Evolutionary conservation across 2,329 filamentous ascomycete genomes (phyloP).

Genomic region (Trichoderma asperellum): DNA sequence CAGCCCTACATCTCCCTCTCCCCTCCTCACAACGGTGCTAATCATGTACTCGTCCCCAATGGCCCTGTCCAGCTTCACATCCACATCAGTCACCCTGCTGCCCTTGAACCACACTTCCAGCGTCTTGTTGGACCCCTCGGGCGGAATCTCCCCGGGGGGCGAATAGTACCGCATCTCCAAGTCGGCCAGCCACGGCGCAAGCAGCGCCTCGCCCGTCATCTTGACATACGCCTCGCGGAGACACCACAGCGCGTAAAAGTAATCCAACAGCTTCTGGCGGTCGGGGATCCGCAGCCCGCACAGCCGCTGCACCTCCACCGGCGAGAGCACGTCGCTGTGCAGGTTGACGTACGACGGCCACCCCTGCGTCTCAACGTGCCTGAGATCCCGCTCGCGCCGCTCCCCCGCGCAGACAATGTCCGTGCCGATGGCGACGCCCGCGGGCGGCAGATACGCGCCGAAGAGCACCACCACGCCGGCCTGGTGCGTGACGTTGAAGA

Average conservation of each 20-base stretch:
- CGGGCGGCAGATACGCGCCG: conserved; percentile 50
- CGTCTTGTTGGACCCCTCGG: conserved; percentile 23
- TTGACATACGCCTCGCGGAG: conserved; percentile 82
- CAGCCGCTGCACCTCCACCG: conserved; percentile 64
- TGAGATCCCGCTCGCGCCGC: conserved; percentile 63
- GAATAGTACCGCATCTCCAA: conserved; percentile 69
- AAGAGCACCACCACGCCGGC: conserved; percentile 72
- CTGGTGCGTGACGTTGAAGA: conserved; percentile 81
- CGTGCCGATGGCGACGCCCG: conserved; percentile 61
- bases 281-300: conserved; percentile 48
- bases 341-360: conserved; percentile 72
- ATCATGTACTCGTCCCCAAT: conserved; percentile 60
- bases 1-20: conserved; percentile 42
- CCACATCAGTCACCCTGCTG: conserved; percentile 40
- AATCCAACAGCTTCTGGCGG: conserved; percentile 62
- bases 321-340: conserved; percentile 70
- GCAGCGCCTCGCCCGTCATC: conserved; percentile 76
- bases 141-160: conserved; percentile 50
- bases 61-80: conserved; percentile 44
- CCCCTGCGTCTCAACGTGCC: conserved; percentile 60
- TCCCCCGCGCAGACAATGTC: conserved; percentile 79
- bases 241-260: conserved; percentile 80
- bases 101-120: conserved; percentile 42
- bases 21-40: conserved; percentile 54
- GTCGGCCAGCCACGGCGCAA: conserved; percentile 72